Base-by-base conservation (phyloP, 257 asterid genomes). In the Paraleonurus japonicus region DNA sequence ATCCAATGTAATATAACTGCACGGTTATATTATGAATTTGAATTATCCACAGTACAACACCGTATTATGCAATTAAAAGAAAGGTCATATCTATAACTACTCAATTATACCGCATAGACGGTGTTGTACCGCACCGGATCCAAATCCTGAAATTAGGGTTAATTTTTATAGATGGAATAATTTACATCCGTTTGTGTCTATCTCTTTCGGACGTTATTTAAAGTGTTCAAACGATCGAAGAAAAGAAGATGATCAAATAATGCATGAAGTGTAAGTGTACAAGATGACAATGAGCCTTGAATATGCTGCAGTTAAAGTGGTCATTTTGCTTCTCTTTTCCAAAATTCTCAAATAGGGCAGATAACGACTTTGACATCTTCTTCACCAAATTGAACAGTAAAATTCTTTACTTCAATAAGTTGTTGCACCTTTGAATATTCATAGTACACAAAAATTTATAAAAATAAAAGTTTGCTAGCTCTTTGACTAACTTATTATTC, bases 301-400 rank as follows among this genome's bases (percentile, higher is more conserved):
- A 79, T 75, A 37, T 79, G 63, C 72, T 58, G 54, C 61, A 37
- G 58, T 68, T 78, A 10, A 59, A 72, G 75, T 78, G 78, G 69
- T 74, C 70, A 74, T 59, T 74, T 63, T 57, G 65, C 67, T 62
- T 75, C 62, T 20, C 61, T 58, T 78, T 79, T 47, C 65, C 58
- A n/a, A 66, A 70, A 70, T 79, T 79, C 76, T 61, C n/a, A 65
- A 51, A 59, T 65, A n/a, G 32, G 17, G 72, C 62, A 78, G 78
- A 78, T 68, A 72, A 65, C 74, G 45, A 57, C 65, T 74, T 62
- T 68, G 45, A 23, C 65, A 39, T 23, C 67, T 41, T 51, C 67
- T 23, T 61, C 65, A 48, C 33, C 76, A 57, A 74, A 62, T 54
- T 70, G 8, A 45, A 79, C 53, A 47, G 15, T 78, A 17, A 60